A percentile compares a stretch with the other conserved stretches of the same genome.
These are phyloP conservation scores for Camelina sativa DNA, from an alignment of 345 rosid species.

Conservation along the genomic window DNA sequence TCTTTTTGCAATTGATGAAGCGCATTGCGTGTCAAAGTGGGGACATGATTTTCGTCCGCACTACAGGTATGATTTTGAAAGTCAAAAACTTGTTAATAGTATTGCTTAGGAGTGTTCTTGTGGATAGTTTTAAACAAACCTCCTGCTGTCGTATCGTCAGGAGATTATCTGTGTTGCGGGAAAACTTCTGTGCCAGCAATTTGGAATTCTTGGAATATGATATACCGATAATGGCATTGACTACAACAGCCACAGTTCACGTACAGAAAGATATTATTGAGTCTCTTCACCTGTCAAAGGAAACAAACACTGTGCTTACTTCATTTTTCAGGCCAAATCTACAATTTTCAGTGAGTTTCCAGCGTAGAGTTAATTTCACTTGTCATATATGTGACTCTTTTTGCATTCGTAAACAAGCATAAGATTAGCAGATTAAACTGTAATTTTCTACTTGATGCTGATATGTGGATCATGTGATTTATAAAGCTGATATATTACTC, in stretches of 20 bases:
- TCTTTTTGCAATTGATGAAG: conserved; percentile 92
- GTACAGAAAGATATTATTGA: conserved; percentile 77
- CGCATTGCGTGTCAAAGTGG: conserved; percentile 94
- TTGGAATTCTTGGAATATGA: conserved; percentile 63
- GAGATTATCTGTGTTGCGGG: conserved; percentile 68
- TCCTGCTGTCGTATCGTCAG: conserved; percentile 44
- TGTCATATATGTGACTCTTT: conserved; percentile 7
- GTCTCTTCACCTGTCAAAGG: conserved; percentile 69
- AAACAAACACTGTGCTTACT: conserved; percentile 75
- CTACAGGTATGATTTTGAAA: conserved; percentile 56
- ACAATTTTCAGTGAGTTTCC: conserved; percentile 64
- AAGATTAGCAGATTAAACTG: conserved; percentile 5
- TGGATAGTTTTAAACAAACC: not conserved
- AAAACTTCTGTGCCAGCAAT: conserved; percentile 61
- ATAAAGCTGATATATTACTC: conserved; percentile 18
- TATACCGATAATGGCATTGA: conserved; percentile 89
- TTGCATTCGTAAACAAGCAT: conserved; percentile 9
- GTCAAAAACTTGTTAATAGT: not conserved
- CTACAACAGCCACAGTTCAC: conserved; percentile 83
- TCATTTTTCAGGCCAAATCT: conserved; percentile 85
- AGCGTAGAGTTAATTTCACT: not conserved
- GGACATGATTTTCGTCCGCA: conserved; percentile 94
- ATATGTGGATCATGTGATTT: conserved; percentile 9
- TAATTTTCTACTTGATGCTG: not conserved
- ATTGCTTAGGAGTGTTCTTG: conserved; percentile 1